Evolutionary conservation across 371 early-diverging fungal species (phyloP).

Genomic region (Syncephalis fuscata): DNA sequence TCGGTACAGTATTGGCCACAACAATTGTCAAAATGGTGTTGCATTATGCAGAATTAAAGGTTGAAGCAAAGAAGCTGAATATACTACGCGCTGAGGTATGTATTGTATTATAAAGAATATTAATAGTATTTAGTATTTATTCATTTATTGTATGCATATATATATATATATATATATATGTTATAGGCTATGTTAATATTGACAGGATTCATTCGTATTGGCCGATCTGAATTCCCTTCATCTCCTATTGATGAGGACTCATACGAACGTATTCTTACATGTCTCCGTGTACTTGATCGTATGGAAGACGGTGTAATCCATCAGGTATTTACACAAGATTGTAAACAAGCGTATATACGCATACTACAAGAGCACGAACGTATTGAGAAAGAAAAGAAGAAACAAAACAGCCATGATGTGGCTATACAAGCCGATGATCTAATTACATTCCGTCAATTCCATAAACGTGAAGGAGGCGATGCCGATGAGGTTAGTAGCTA

Average conservation of each 20-base stretch:
- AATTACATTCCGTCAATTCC: slow-evolving; percentile 75
- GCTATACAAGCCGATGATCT: slow-evolving; percentile 77
- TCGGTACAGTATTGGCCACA: slow-evolving; percentile 74
- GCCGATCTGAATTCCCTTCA: slow-evolving; percentile 67
- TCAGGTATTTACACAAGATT: slow-evolving; percentile 59
- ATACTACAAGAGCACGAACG: slow-evolving; percentile 41
- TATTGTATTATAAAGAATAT: background rate
- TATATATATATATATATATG: background rate
- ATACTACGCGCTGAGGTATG: slow-evolving; percentile 55
- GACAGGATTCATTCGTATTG: slow-evolving; percentile 86
- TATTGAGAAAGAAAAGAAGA: slow-evolving; percentile 24
- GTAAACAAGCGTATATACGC: slow-evolving; percentile 61
- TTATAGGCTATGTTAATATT: slow-evolving; percentile 81
- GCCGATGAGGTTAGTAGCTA: slow-evolving; percentile 38
- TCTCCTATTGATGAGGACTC: slow-evolving; percentile 92
- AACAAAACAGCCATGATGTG: slow-evolving; percentile 40
- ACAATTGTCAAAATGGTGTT: slow-evolving; percentile 80
- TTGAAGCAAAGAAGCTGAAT: slow-evolving; percentile 39
- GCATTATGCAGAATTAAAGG: slow-evolving; percentile 32
- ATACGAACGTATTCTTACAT: slow-evolving; percentile 77
- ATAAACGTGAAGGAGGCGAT: slow-evolving; percentile 48
- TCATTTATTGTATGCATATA: background rate
- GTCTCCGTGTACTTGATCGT: slow-evolving; percentile 64
- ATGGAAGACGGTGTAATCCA: slow-evolving; percentile 32
- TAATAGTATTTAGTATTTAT: slow-evolving; percentile 2